A percentile compares a stretch with the other conserved stretches of the same genome.
phyloP scores from a whole-genome alignment of 2,329 filamentous ascomycete species.

The Aspergillus niger region DNA sequence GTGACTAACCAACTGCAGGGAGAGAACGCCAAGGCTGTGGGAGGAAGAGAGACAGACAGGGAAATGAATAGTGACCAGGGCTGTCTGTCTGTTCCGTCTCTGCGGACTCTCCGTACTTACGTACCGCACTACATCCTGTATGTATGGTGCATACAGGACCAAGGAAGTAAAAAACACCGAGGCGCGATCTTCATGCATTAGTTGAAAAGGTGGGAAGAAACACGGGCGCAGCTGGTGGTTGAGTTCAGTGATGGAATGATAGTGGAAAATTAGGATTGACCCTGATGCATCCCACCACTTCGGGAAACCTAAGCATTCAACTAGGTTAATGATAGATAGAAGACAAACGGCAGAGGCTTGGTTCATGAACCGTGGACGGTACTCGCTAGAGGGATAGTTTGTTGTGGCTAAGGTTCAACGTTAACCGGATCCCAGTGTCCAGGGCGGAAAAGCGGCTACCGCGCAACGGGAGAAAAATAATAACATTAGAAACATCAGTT shows the following conservation, averaged over 20 bases:
- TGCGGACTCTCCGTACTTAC: background rate
- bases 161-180: slow-evolving; percentile 13
- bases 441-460: slow-evolving; percentile 12
- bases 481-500: background rate
- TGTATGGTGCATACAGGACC: background rate
- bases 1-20: background rate
- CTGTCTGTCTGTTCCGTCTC: background rate
- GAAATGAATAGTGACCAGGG: background rate
- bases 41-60: too few relatives aligned
- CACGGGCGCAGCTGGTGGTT: slow-evolving; percentile 4
- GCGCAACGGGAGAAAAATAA: slow-evolving; percentile 10
- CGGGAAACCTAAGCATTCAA: slow-evolving; percentile 1
- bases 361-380: background rate
- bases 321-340: background rate
- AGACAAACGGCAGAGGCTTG: too few relatives aligned
- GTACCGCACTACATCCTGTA: background rate
- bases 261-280: background rate
- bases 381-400: background rate
- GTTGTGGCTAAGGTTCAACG: slow-evolving; percentile 4
- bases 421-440: background rate
- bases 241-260: background rate
- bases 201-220: slow-evolving; percentile 16
- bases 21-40: slow-evolving; percentile 11
- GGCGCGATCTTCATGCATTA: slow-evolving; percentile 20
- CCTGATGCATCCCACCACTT: slow-evolving; percentile 8